These are phyloP conservation scores for Colletotrichum theobromicola DNA, from an alignment of 2,329 filamentous ascomycete species.

Conservation along the genomic window DNA sequence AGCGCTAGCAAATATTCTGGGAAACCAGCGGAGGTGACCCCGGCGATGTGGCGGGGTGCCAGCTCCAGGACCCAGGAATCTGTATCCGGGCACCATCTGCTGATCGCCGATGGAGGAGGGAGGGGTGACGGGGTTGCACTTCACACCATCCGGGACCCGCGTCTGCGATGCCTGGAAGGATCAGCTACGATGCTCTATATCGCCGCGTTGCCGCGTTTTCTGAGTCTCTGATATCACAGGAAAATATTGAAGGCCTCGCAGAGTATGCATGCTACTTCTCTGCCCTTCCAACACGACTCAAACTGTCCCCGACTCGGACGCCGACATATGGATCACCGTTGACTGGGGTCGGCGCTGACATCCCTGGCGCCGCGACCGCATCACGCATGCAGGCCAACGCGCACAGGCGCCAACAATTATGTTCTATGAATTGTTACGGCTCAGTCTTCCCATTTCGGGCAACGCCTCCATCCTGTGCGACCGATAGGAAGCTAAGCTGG, in stretches of 20 bases:
- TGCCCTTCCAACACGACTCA: neutral
- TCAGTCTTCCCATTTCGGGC: neutral
- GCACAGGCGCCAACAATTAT: slow-evolving; percentile 22
- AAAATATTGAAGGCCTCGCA: neutral
- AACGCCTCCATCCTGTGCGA: neutral
- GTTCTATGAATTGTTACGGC: neutral
- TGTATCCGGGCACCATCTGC: neutral
- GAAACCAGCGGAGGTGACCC: neutral
- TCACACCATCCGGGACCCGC: neutral
- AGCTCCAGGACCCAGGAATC: slow-evolving; percentile 10
- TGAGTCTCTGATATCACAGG: neutral
- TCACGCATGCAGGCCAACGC: slow-evolving; percentile 19
- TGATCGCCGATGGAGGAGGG: slow-evolving; percentile 9
- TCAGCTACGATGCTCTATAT: slow-evolving; percentile 7
- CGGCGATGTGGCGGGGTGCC: neutral
- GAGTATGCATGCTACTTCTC: neutral
- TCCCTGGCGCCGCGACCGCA: slow-evolving; percentile 17
- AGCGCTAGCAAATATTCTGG: slow-evolving; percentile 14
- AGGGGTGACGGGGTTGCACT: neutral
- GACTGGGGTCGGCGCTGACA: neutral
- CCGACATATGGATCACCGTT: neutral
- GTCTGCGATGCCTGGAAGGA: neutral
- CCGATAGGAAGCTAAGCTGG: neutral
- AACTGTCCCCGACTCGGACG: neutral
- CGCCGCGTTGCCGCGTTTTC: neutral